Evolutionary conservation across 2,329 filamentous ascomycete species (phyloP), one percentile per base, ranked within the genome.

Genomic region (Blastomyces parvus): DNA sequence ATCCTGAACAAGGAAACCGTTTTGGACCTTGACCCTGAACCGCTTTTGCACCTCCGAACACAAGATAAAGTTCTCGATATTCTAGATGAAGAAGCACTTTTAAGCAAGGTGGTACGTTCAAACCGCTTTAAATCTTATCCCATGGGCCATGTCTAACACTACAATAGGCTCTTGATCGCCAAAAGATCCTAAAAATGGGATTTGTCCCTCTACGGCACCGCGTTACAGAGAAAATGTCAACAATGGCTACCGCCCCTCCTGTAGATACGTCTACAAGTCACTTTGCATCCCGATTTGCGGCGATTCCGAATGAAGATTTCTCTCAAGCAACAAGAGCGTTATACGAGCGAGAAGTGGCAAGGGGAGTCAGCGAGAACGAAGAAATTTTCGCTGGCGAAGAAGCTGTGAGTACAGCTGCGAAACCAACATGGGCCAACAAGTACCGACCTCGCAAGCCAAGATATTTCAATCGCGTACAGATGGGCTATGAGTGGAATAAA

Each of bases 401-500:
- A 76, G 83, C 87, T 50, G 86, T 96, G 33, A 79, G 82, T 40
- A 84, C 83, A 11, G 78, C 79, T 5, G 79, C 83, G 2, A 86
- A 86, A 67, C 88, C 90, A 3, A 84, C 87, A 67, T 96, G 91
- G 91, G 87, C 88, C 6, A 86, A 86, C 72, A 91, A 93, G 76
- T 89, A 96, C 75, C 85, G 88, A 48, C 91, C 93, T 8, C 85
- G 94, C 66, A 99, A 97, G 77, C 94, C 94, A 14, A 86, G 89
- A 65, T 97, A 97, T 78, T 99, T 99, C 83, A 97, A 97, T 74
- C 88, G 94, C 50, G 92, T 97, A 57, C 92, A 96, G 76, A 97
- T 97, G 90, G 94, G 94, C 61, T 99, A 97, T 76, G 94, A 99
- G 76, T 99, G 94, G 94, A 99, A 99, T 81, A 99, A 99, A 77